Base-by-base conservation (phyloP, 768 basidiomycete genomes). In the Boletus tylopilopsis region DNA sequence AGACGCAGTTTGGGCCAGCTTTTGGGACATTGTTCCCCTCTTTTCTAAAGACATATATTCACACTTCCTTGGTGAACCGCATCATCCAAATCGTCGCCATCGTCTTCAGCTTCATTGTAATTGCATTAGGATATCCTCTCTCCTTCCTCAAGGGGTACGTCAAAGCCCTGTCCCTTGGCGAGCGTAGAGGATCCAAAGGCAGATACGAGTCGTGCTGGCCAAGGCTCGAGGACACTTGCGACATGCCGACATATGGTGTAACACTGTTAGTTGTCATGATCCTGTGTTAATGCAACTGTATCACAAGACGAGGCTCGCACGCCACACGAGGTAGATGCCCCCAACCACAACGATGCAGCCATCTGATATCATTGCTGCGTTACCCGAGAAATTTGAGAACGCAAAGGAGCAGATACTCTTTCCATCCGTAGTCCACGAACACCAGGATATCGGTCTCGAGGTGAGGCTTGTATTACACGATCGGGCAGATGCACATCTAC, bases 1-100 rank as follows among this genome's bases (percentile, higher is more conserved):
- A 91, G 90, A 90, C 65, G 79, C 83, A 49, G 72, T 91, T 11
- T 91, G 89, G 90, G 84, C 87, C 13, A 74, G 79, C 27, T 84
- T 88, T 70, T 94, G 80, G 71, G 93, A 83, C 16, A 66, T 94
- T 13, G 73, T 86, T 59, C 93, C 82, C 72, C 88, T n/a, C n/a
- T n/a, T n/a, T n/a, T n/a, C n/a, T n/a, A n/a, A n/a, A n/a, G n/a
- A n/a, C n/a, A n/a, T n/a, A n/a, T n/a, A n/a, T n/a, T n/a, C n/a
- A n/a, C n/a, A n/a, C 27, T 5, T 27, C 27, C 27, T 27, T 27
- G n/a, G n/a, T 27, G 27, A 27, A 27, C 6, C 94, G 93, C 6
- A 53, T 94, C 47, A 68, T 96, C 33, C 94, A 86, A 55, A 79
- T 84, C 29, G 21, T 86, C 24, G 72, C 80, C 35, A 80, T 94